Base-by-base conservation (phyloP, 495 filamentous ascomycete genomes). In the Xylaria venustula region DNA sequence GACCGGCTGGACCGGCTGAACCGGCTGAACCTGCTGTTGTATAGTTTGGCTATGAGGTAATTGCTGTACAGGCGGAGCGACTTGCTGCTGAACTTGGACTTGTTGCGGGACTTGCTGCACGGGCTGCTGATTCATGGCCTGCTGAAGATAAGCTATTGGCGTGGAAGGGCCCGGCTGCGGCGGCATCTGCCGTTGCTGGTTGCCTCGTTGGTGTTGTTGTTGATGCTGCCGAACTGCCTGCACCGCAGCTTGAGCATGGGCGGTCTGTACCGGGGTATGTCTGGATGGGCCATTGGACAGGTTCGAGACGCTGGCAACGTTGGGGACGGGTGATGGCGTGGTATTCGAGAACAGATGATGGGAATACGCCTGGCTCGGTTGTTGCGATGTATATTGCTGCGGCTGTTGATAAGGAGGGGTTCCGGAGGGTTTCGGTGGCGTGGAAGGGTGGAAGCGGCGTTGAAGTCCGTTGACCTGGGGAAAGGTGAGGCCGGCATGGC, bases 371-470 rank as follows among this genome's bases (percentile, higher is more conserved):
- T 62, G 60, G 12, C 65, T 63, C 19, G 66, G 72, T 42, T 72
- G 71, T 62, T 72, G 72, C 45, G 75, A 69, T 57, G 72, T 45
- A 65, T 77, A 77, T 56, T 73, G 64, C 54, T 75, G 71, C 4
- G 73, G 49, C 54, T 75, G 49, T 55, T 75, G 79, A n/a, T 54
- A 55, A 14, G 78, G 73, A 28, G 76, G 73, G 47, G 76, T 72
- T 30, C 75, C 72, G 51, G 77, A 73, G 20, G 76, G 72, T 70
- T 79, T 79, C 55, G 71, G 74, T 26, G 70, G 73, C 54, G 62
- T 77, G 49, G 65, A 67, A 47, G 72, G 63, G 61, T 75, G 78
- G 19, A 52, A 60, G 48, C 37, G 19, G 26, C 57, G 57, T 52
- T 47, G 47, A 52, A 60, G 47, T 41, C 57, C 57, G 26, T 45